Evolutionary conservation across 2,329 filamentous ascomycete species (phyloP).

Genomic region (Trichoderma aggressivum): DNA sequence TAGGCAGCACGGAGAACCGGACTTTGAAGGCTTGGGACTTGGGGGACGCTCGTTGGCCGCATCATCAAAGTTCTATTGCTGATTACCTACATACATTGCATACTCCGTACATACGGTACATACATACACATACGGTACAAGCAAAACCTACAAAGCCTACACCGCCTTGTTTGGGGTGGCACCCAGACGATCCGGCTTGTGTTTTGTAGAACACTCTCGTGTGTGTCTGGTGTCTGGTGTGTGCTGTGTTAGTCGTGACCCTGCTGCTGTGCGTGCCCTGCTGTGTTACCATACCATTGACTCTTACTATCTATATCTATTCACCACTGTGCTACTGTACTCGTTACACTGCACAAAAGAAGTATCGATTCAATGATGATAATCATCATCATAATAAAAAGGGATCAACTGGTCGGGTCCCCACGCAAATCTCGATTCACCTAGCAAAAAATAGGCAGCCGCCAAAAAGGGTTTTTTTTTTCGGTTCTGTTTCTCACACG

Average conservation of each 20-base stretch:
- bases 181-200: background rate
- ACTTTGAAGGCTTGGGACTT: background rate
- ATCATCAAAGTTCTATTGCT: too few species aligned
- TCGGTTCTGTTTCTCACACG: background rate
- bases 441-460: background rate
- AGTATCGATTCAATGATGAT: background rate
- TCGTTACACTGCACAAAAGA: too few species aligned
- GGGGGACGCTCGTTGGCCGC: too few species aligned
- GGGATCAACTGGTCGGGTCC: background rate
- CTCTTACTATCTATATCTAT: too few species aligned
- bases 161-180: conserved; percentile 4
- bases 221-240: background rate
- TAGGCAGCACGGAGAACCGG: background rate
- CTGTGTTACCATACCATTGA: too few species aligned
- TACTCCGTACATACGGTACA: too few species aligned
- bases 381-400: background rate
- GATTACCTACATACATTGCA: background rate
- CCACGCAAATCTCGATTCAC: background rate
- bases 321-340: background rate
- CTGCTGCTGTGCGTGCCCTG: too few species aligned
- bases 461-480: background rate
- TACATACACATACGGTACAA: background rate
- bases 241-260: background rate
- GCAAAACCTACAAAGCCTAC: background rate
- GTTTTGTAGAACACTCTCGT: background rate